phyloP scores from a whole-genome alignment of 768 basidiomycete genomes.

The Tulasnella sp. region DNA sequence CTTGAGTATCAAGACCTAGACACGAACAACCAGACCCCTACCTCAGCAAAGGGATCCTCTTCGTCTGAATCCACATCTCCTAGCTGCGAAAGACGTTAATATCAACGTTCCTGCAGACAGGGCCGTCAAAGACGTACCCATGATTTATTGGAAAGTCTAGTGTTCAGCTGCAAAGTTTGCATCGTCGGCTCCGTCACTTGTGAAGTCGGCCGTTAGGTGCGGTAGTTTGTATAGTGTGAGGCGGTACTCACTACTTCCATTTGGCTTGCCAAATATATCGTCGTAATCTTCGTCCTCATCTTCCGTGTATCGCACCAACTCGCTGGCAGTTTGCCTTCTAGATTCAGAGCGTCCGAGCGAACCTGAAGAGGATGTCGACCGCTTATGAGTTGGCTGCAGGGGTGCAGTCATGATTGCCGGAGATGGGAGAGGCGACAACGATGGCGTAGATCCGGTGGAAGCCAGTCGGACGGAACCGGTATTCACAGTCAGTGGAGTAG shows the following conservation, averaged over 20 bases:
- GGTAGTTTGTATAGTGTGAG: not conserved
- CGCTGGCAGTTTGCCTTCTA: slow-evolving; percentile 39
- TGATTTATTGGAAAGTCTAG: slow-evolving; percentile 75
- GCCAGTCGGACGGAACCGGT: slow-evolving; percentile 42
- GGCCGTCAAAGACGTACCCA: slow-evolving; percentile 43
- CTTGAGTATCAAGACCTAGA: not conserved
- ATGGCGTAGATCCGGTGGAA: slow-evolving; percentile 40
- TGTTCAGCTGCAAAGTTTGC: slow-evolving; percentile 74
- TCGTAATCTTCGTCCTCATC: slow-evolving; percentile 88
- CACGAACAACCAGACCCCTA: slow-evolving; percentile 24
- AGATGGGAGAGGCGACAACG: slow-evolving; percentile 21
- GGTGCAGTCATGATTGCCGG: slow-evolving; percentile 10
- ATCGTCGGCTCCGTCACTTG: slow-evolving; percentile 46
- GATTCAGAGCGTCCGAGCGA: slow-evolving; percentile 62
- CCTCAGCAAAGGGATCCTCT: slow-evolving; percentile 94
- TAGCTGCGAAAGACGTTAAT: slow-evolving; percentile 32
- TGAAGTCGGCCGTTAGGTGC: not conserved
- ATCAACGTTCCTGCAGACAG: slow-evolving; percentile 2
- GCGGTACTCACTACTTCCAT: slow-evolving; percentile 52
- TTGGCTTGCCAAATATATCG: slow-evolving; percentile 79
- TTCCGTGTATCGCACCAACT: slow-evolving; percentile 79
- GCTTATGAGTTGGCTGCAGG: slow-evolving; percentile 35
- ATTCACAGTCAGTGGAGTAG: slow-evolving; percentile 48
- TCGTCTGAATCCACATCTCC: slow-evolving; percentile 79
- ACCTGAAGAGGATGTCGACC: slow-evolving; percentile 45